A percentile compares a stretch with the other conserved stretches of the same genome.
phyloP scores from a whole-genome alignment of 257 asterid species.

The Solanum sejunctum region DNA sequence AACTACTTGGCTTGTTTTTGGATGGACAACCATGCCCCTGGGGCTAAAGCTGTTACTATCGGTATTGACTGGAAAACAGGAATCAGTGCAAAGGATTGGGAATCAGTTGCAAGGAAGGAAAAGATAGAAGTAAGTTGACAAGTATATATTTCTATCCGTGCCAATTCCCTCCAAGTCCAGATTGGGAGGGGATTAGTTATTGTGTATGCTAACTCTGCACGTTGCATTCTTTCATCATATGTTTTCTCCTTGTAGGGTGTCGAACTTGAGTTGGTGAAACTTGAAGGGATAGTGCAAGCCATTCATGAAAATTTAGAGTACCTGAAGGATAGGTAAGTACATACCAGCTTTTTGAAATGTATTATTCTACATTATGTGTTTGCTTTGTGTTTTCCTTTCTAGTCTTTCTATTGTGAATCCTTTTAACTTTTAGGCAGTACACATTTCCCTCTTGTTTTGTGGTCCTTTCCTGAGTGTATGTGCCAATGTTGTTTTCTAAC shows the following conservation, averaged over 20 bases:
- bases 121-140: slow-evolving; percentile 54
- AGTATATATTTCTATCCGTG: background rate
- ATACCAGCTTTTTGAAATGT: background rate
- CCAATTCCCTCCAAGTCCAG: background rate
- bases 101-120: slow-evolving; percentile 85
- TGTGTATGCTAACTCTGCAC: background rate
- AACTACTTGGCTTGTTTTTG: slow-evolving; percentile 72
- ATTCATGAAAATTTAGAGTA: slow-evolving; percentile 41
- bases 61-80: slow-evolving; percentile 89
- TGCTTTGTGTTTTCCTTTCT: background rate
- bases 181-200: background rate
- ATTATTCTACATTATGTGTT: background rate
- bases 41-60: slow-evolving; percentile 39
- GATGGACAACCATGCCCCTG: slow-evolving; percentile 20
- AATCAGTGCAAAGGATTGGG: slow-evolving; percentile 86
- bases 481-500: background rate
- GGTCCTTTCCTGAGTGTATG: background rate
- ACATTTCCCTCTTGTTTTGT: background rate
- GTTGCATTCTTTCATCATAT: background rate
- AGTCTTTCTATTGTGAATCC: background rate
- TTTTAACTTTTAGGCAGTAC: background rate
- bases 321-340: slow-evolving; percentile 34
- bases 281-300: slow-evolving; percentile 52
- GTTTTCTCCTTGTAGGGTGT: slow-evolving; percentile 46
- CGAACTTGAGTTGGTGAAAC: slow-evolving; percentile 76